A percentile compares a stretch with the other conserved stretches of the same genome.
Conservation (phyloP, 2,329 filamentous ascomycete species). For the Pseudocercospora vitis region DNA sequence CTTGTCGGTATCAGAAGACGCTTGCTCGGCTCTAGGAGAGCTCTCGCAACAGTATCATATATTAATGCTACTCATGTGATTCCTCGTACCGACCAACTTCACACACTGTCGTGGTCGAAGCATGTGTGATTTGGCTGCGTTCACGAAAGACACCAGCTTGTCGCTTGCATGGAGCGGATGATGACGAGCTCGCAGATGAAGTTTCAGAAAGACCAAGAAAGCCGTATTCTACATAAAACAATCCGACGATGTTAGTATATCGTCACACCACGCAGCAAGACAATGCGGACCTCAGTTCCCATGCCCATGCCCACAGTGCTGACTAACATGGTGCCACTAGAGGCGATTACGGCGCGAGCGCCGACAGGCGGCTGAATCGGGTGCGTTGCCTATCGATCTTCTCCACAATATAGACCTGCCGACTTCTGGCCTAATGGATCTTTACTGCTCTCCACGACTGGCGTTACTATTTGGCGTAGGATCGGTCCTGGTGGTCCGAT, state of each 20-base stretch:
- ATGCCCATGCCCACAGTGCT: too few relatives aligned
- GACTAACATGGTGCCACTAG: too few relatives aligned
- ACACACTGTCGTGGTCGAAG: slow-evolving; percentile 6
- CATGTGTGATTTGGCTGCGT: slow-evolving; percentile 13
- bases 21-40: slow-evolving; percentile 39
- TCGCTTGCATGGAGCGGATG: not conserved
- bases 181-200: not conserved
- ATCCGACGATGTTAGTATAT: too few relatives aligned
- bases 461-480: not conserved
- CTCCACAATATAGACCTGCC: not conserved
- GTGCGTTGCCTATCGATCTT: not conserved
- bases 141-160: slow-evolving; percentile 13
- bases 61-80: too few relatives aligned
- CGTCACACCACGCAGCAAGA: too few relatives aligned
- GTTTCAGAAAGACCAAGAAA: too few relatives aligned
- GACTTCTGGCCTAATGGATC: not conserved
- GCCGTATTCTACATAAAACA: too few relatives aligned
- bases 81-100: too few relatives aligned
- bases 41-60: slow-evolving; percentile 7
- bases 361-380: not conserved
- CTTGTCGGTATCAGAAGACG: slow-evolving; percentile 41
- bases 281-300: too few relatives aligned
- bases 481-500: not conserved
- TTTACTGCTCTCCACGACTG: not conserved
- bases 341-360: too few relatives aligned